Conservation (phyloP, 2,329 filamentous ascomycete species). For the Zalaria obscura region DNA sequence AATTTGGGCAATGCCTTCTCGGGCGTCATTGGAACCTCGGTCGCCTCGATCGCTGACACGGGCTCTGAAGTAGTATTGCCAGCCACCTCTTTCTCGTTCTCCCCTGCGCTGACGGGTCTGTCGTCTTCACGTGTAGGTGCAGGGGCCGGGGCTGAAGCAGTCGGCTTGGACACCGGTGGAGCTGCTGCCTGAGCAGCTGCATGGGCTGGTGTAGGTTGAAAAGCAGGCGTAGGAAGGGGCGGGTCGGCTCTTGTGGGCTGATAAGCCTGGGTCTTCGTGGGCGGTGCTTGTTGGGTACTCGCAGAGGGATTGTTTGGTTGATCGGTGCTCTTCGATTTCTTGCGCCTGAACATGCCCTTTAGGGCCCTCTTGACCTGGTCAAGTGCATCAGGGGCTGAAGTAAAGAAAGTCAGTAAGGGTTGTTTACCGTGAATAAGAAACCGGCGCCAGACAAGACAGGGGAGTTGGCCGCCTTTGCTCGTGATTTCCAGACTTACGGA, state of each 20-base stretch:
- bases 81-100: too few species aligned
- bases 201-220: background rate
- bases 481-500: background rate
- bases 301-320: background rate
- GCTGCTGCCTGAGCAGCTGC: background rate
- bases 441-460: background rate
- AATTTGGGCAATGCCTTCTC: too few species aligned
- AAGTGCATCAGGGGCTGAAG: conserved; percentile 11
- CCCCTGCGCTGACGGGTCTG: too few species aligned
- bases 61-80: too few species aligned
- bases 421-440: background rate
- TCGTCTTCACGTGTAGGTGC: background rate
- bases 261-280: too few species aligned
- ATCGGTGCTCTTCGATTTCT: conserved; percentile 6
- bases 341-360: conserved; percentile 13
- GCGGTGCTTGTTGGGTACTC: too few species aligned
- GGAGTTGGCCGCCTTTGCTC: background rate
- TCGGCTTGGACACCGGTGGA: background rate
- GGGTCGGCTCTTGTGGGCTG: background rate
- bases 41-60: too few species aligned
- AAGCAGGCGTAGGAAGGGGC: background rate
- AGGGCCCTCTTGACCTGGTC: conserved; percentile 13
- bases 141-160: background rate
- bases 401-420: background rate
- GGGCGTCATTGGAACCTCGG: too few species aligned